Base-by-base conservation (phyloP, 2,329 filamentous ascomycete species). In the Penicillium capsulatum region DNA sequence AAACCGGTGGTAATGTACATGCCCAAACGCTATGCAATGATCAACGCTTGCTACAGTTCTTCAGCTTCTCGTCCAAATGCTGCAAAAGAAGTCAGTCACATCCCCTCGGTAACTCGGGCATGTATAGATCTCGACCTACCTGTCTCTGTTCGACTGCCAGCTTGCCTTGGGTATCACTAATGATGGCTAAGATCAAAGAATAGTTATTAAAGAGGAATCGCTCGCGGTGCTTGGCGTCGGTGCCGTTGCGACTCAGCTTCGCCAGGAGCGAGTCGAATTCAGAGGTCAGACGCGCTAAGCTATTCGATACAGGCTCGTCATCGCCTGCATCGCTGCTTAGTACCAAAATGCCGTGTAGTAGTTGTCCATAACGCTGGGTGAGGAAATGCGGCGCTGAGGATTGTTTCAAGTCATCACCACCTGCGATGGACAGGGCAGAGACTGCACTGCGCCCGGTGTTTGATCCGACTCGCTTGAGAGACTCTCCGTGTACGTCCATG, bases 141-240 rank as follows among this genome's bases (percentile, higher is more conserved):
- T 63, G 74, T 65, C 83, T 82, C 63, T 91, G 81, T 57, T 95
- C 89, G 79, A 68, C 71, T 42, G 69, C 68, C 48, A 72, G 48
- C 49, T 69, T 72, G 30, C 69, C 69, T 49, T 67, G 61, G 44
- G 68, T 69, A 59, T 72, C 68, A 57, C 84, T 80, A 49, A 98
- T 85, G 47, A 98, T 96, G 8, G 92, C 96, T 55, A 88, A 73
- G n/a, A 98, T 79, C 48, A 98, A 73, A 38, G 87, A 94, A 65
- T 94, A 97, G 64, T 98, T 98, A 62, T 97, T 98, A 60, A 86
- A 92, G 56, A 98, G 65, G 60, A 97, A 97, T 31, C 92, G 75
- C 52, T 91, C 84, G 51, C 84, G 76, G 68, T 94, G 94, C 59
- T 87, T 79, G 48, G 79, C 75, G 57, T 95, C 91, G 1, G 75